phyloP scores from a whole-genome alignment of 306 rosid species.

The Lagenaria siceraria region DNA sequence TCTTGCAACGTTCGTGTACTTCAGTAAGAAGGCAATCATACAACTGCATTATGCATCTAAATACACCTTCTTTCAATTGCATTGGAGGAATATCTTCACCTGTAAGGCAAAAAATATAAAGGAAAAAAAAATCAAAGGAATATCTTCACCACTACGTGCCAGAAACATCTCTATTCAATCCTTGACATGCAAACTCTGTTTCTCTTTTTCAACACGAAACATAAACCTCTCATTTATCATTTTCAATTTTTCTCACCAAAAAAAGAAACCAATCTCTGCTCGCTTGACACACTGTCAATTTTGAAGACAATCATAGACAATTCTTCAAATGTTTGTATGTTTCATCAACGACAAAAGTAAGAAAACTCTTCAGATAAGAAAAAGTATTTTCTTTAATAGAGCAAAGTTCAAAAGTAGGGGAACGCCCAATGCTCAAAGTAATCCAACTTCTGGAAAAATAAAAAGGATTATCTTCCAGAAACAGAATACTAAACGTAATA shows the following conservation, averaged over 20 bases:
- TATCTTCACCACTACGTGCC: not conserved
- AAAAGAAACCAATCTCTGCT: too few relatives aligned
- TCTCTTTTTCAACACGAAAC: not conserved
- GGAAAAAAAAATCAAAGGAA: conserved; percentile 2
- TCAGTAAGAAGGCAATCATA: conserved; percentile 97
- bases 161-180: not conserved
- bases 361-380: not conserved
- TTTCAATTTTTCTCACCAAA: not conserved
- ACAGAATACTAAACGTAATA: not conserved
- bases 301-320: not conserved
- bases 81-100: conserved; percentile 98
- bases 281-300: not conserved
- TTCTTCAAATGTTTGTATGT: not conserved
- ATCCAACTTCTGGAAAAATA: not conserved
- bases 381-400: not conserved
- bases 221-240: not conserved
- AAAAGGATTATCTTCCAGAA: not conserved
- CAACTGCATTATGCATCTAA: conserved; percentile 95
- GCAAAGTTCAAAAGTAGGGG: not conserved
- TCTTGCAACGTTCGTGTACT: conserved; percentile 98
- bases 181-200: not conserved
- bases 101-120: conserved; percentile 20
- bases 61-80: conserved; percentile 97
- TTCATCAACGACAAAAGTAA: not conserved
- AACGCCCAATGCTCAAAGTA: not conserved